Conservation (phyloP, 257 asterid species). For the Cordia subcordata region DNA sequence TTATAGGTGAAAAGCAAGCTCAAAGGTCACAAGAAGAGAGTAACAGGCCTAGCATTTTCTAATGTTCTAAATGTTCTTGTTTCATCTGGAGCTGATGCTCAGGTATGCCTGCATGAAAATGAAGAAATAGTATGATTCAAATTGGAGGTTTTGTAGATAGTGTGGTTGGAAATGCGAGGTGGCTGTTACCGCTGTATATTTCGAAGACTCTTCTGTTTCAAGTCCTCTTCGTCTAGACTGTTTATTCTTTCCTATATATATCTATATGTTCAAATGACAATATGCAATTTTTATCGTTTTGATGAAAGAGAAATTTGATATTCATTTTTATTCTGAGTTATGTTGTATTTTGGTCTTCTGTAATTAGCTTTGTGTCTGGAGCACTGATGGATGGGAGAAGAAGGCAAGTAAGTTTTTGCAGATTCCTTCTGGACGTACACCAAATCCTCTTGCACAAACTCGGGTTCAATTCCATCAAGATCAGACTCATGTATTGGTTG, state of each 20-base stretch:
- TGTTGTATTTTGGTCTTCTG: slow-evolving; percentile 2
- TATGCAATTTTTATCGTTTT: no score
- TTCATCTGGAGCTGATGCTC: slow-evolving; percentile 69
- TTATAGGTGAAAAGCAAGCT: slow-evolving; percentile 48
- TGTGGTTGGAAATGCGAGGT: background rate
- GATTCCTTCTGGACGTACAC: slow-evolving; percentile 33
- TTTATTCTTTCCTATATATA: no score
- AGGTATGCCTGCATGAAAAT: slow-evolving; percentile 32
- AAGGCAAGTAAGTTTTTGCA: slow-evolving; percentile 38
- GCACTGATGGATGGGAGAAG: slow-evolving; percentile 58
- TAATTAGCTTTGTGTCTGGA: slow-evolving; percentile 56
- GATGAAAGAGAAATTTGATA: no score
- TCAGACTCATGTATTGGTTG: slow-evolving; percentile 56
- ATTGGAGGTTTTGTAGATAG: background rate
- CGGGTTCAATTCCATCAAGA: slow-evolving; percentile 61
- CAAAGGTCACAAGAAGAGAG: slow-evolving; percentile 58
- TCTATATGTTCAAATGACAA: no score
- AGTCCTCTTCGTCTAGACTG: no score
- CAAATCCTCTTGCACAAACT: slow-evolving; percentile 42
- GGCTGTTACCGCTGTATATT: no score
- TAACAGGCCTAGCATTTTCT: slow-evolving; percentile 76
- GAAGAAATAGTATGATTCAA: no score
- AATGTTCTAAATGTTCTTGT: slow-evolving; percentile 46
- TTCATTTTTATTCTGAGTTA: background rate
- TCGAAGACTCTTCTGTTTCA: no score